Evolutionary conservation across 148 eudicot genomes (phyloP), one percentile per base, ranked within the genome.

Genomic region (Silene uniflora): DNA sequence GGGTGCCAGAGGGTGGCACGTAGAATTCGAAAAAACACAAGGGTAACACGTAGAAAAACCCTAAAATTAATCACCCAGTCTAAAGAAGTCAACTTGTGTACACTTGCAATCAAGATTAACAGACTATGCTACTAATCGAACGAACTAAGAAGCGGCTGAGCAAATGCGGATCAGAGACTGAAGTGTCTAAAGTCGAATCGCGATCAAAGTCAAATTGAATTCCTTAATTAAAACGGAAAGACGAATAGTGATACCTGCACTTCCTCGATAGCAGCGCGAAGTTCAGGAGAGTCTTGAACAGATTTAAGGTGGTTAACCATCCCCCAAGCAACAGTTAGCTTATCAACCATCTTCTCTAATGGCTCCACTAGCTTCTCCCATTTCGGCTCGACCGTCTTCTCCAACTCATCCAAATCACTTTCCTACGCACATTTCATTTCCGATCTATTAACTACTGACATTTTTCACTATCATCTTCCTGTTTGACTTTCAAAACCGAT

Each of bases 211-310:
- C 3, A 32, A 3, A 32, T 32, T 32, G 5, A 32, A 32, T 32
- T 32, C 3, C 4, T 32, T 32, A 32, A 3, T 3, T 3, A 32
- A 2, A 32, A 32, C 5, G 5, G 35, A 32, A 3, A 32, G 5
- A 32, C 0, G 35, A 32, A 32, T 32, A 32, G 35, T 12, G 35
- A 21, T 59, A 95, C 99, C 99, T 96, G 99, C n/a, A 92, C 89
- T 86, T 96, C 99, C 82, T 96, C 98, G 21, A 96, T 88, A 44
- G 99, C 99, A 2, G 99, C 81, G n/a, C 99, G 98, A 42, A 96
- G 97, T 67, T 92, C 95, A 19, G 93, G 58, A 27, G 83, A 81
- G 72, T 96, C 99, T 71, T 92, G 85, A 47, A 96, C 99, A 12
- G 97, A 27, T 86, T 96, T 96, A 22, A 96, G 94, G 87, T 96